Evolutionary conservation across 208 protist genomes (phyloP).

Genomic region (Novymonas esmeraldas): DNA sequence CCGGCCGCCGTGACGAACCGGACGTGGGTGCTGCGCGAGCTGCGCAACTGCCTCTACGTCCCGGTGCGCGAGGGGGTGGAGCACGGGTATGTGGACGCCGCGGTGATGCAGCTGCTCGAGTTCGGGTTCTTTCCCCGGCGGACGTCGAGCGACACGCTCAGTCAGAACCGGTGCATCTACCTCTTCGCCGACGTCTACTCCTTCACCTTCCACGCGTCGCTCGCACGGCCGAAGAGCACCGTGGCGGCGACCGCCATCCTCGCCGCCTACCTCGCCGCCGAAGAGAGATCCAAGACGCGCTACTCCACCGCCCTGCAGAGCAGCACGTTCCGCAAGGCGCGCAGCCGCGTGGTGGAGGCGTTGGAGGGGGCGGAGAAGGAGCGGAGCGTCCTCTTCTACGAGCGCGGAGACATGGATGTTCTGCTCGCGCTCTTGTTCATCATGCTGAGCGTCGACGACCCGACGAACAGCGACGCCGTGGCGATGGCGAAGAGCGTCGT

Average conservation of each 20-base stretch:
- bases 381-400: conserved; percentile 89
- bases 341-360: conserved; percentile 86
- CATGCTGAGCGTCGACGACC: conserved; percentile 83
- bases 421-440: conserved; percentile 83
- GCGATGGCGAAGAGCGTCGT: conserved; percentile 60
- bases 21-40: conserved; percentile 84
- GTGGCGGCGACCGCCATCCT: conserved; percentile 57
- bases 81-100: conserved; percentile 74
- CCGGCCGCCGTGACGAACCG: conserved; percentile 68
- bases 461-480: conserved; percentile 70
- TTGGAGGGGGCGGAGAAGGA: conserved; percentile 53
- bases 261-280: conserved; percentile 57
- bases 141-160: conserved; percentile 55
- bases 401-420: conserved; percentile 78
- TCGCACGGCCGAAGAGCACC: conserved; percentile 62
- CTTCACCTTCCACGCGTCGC: conserved; percentile 65
- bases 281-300: conserved; percentile 62
- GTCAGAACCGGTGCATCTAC: conserved; percentile 83
- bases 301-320: conserved; percentile 73
- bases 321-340: conserved; percentile 68
- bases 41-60: conserved; percentile 78
- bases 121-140: conserved; percentile 71
- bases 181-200: conserved; percentile 86
- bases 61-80: conserved; percentile 60
- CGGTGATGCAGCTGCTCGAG: conserved; percentile 54